Base-by-base conservation (phyloP, 2,329 filamentous ascomycete genomes). In the Epicoccum sorghinum region DNA sequence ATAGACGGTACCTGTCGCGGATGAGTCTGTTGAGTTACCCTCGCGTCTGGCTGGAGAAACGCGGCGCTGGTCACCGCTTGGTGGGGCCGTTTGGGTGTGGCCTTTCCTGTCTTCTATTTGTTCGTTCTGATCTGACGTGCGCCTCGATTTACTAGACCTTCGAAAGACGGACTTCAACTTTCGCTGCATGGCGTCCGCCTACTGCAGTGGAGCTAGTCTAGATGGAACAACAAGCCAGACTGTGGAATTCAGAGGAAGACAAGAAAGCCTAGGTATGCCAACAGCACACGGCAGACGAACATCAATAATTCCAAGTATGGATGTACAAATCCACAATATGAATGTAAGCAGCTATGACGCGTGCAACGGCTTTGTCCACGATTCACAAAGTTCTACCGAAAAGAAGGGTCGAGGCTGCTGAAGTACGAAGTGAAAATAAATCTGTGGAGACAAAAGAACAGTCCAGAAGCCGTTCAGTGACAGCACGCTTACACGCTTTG, bases 111-210 rank as follows among this genome's bases (percentile, higher is more conserved):
- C 43, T 13, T 37, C 30, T 27, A 27, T 24, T 24, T 24, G 27
- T 10, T 52, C 47, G 24, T 32, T 23, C 18, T 37, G 41, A 18
- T 18, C 30, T 40, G 43, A 47, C 8, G 44, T 45, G 5, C 18
- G 25, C 24, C 27, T 56, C 24, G 35, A 44, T 41, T 39, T 44
- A 41, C 48, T 57, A 24, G 45, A 49, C 14, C 45, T 52, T 7
- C 54, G 54, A 47, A 57, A 52, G n/a, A 52, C 49, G 7, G 49
- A 52, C 13, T 53, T 57, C 30, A 57, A 32, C 23, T 57, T 57
- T 14, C 29, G 35, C 24, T 52, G 47, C 53, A 56, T 56, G 38
- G 6, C 39, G 53, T 25, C 24, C 32, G 29, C 14, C 30, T 44
- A n/a, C 32, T 32, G 13, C 12, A n/a, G 25, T 18, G 13, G 37